A percentile compares a stretch with the other conserved stretches of the same genome.
These are phyloP conservation scores for Escallonia herrerae DNA, from an alignment of 129 eudicot genomes.

Conservation along the genomic window DNA sequence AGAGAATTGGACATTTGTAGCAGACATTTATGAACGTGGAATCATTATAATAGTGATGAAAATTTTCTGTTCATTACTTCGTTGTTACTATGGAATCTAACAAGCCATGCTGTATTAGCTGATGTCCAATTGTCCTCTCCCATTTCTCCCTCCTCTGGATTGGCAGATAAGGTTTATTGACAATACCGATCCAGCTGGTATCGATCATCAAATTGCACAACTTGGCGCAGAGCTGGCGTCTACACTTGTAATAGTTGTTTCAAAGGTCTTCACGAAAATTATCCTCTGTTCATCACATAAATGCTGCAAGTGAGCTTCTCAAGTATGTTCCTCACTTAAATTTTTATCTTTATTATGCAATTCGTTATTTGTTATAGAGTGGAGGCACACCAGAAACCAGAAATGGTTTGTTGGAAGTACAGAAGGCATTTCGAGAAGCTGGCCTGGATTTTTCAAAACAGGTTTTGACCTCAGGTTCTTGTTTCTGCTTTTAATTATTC, in stretches of 20 bases:
- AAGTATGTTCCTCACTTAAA: conserved; percentile 5
- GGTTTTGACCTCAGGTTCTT: conserved; percentile 90
- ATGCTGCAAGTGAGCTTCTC: neutral
- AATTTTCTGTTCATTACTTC: too few relatives aligned
- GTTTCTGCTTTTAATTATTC: conserved; percentile 34
- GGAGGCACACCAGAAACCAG: conserved; percentile 99
- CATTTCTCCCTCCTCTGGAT: neutral
- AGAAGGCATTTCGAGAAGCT: conserved; percentile 98
- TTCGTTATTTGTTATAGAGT: conserved; percentile 44
- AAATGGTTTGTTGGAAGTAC: conserved; percentile 94
- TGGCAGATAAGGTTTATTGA: conserved; percentile 97
- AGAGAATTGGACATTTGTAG: too few relatives aligned
- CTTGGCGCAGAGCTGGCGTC: conserved; percentile 88
- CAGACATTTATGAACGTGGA: too few relatives aligned
- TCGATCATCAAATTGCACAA: conserved; percentile 98
- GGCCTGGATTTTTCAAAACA: conserved; percentile 91
- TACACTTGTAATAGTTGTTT: conserved; percentile 92
- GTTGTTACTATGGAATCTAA: too few relatives aligned
- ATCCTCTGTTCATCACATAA: conserved; percentile 2
- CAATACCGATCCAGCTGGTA: conserved; percentile 99
- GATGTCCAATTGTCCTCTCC: too few relatives aligned
- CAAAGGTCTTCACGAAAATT: conserved; percentile 54
- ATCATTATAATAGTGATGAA: too few relatives aligned
- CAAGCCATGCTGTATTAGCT: neutral
- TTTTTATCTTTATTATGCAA: conserved; percentile 1